These are phyloP conservation scores for Testicularia cyperi DNA, from an alignment of 1,284 basidiomycete species.

Conservation along the genomic window DNA sequence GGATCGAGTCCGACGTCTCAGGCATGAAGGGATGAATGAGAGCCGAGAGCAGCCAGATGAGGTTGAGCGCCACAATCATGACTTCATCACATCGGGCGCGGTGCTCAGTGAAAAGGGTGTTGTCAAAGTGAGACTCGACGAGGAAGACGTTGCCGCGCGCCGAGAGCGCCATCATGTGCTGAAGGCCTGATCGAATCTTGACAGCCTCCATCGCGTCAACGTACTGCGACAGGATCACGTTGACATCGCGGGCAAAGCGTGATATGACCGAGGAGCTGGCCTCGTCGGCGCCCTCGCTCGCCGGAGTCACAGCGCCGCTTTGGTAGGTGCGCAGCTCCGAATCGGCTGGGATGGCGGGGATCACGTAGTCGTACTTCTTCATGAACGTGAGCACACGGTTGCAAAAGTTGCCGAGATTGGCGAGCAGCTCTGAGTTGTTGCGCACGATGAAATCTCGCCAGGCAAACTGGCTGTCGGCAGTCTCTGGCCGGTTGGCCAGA, in stretches of 20 bases:
- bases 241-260: constrained; percentile 76
- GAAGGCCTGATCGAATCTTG: constrained; percentile 83
- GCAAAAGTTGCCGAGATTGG: constrained; percentile 98
- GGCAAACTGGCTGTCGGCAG: constrained; percentile 90
- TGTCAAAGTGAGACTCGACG: constrained; percentile 86
- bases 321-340: constrained; percentile 41
- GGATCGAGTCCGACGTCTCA: constrained; percentile 76
- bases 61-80: constrained; percentile 80
- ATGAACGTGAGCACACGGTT: constrained; percentile 93
- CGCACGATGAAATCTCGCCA: constrained; percentile 93
- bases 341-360: constrained; percentile 63
- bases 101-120: constrained; percentile 78
- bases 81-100: constrained; percentile 86
- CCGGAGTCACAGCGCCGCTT: constrained; percentile 23
- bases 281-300: constrained; percentile 20
- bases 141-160: constrained; percentile 92
- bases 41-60: constrained; percentile 86
- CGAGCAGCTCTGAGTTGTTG: constrained; percentile 90
- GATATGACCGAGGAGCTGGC: constrained; percentile 30
- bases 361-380: constrained; percentile 77
- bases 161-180: constrained; percentile 85
- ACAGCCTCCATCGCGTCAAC: constrained; percentile 85
- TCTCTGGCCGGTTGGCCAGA: constrained; percentile 88
- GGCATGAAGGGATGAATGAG: constrained; percentile 97
- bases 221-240: constrained; percentile 77